A percentile compares a stretch with the other conserved stretches of the same genome.
Evolutionary conservation across 306 rosid species (phyloP).

Genomic region (Cyclanthera cordifolia): DNA sequence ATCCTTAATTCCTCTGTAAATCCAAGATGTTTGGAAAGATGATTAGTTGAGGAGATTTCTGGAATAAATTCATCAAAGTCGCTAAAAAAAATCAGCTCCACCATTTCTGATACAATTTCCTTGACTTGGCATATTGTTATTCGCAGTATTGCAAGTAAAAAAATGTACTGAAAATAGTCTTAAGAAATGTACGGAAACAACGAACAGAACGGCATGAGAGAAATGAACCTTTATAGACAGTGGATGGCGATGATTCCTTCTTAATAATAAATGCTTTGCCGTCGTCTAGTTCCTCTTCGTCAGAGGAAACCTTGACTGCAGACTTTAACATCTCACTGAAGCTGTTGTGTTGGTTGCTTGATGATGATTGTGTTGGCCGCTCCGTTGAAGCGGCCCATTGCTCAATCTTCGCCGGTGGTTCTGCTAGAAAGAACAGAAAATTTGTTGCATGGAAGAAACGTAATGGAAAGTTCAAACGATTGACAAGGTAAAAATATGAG

Average conservation of each 20-base stretch:
- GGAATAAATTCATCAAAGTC: not conserved
- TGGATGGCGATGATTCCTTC: conserved; percentile 41
- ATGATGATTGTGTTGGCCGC: conserved; percentile 61
- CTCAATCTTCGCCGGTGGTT: conserved; percentile 33
- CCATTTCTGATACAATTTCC: not conserved
- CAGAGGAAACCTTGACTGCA: conserved; percentile 40
- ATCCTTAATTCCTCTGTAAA: conserved; percentile 42
- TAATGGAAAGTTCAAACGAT: not conserved
- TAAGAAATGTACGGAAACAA: not conserved
- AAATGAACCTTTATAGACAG: conserved; percentile 36
- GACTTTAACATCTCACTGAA: conserved; percentile 70
- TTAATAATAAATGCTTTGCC: conserved; percentile 53
- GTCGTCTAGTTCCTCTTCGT: conserved; percentile 56
- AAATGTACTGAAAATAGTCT: not conserved
- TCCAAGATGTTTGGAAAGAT: not conserved
- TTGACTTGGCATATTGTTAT: not conserved
- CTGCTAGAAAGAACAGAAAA: conserved; percentile 16
- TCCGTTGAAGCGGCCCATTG: conserved; percentile 55
- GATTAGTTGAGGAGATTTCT: not conserved
- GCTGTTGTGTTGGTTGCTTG: conserved; percentile 50
- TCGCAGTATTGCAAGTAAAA: not conserved
- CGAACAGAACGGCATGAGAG: not conserved
- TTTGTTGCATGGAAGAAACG: not conserved
- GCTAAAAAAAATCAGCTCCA: not conserved
- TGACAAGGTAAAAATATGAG: not conserved